A percentile compares a stretch with the other conserved stretches of the same genome.
These are phyloP conservation scores for Fusarium annulatum DNA, from an alignment of 2,329 filamentous ascomycete species.

Conservation along the genomic window DNA sequence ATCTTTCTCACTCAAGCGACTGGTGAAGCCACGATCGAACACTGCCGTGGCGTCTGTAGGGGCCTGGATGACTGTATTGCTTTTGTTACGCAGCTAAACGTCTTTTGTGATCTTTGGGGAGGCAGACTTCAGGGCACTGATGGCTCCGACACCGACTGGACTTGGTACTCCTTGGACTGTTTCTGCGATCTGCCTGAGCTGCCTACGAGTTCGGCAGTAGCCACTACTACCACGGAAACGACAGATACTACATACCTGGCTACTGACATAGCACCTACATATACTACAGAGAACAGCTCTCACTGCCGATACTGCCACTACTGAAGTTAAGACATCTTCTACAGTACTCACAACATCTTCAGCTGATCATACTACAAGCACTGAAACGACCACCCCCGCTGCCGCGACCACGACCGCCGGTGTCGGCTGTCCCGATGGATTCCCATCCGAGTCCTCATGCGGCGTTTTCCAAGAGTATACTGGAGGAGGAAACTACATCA, in stretches of 20 bases:
- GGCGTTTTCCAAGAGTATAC: accelerated
- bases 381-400: too few species aligned
- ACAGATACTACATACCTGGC: background rate
- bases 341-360: background rate
- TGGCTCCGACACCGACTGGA: accelerated
- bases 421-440: accelerated
- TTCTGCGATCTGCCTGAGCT: background rate
- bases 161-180: background rate
- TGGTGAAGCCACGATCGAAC: too few species aligned
- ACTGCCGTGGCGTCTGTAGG: background rate
- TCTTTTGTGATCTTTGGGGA: background rate
- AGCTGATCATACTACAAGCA: accelerated
- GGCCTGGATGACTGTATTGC: background rate
- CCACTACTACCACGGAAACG: accelerated
- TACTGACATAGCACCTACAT: background rate
- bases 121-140: accelerated
- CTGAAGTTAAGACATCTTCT: accelerated
- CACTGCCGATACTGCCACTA: background rate
- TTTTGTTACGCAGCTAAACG: too few species aligned
- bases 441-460: accelerated
- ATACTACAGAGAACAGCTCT: background rate
- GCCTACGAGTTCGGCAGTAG: background rate
- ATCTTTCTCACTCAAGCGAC: too few species aligned
- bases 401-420: background rate
- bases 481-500: accelerated